phyloP scores from a whole-genome alignment of 352 stramenopile species.

The Pythium myriotylum region DNA sequence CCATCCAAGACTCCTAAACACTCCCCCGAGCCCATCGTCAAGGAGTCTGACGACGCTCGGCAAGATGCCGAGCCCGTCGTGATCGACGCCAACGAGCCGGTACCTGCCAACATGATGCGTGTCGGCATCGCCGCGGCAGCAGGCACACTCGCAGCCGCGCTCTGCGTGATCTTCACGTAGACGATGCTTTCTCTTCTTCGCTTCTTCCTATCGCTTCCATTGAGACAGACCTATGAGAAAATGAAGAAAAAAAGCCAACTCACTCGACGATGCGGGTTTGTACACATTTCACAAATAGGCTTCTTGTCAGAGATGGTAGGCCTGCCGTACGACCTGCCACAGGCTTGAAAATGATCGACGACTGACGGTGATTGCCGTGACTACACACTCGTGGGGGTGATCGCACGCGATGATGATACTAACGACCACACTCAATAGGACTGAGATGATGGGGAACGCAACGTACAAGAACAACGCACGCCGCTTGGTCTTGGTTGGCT shows the following conservation, averaged over 20 bases:
- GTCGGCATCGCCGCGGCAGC: slow-evolving; percentile 60
- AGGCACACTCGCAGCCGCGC: slow-evolving; percentile 54
- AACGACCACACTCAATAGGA: slow-evolving; percentile 59
- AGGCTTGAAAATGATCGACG: slow-evolving; percentile 33
- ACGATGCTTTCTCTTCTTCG: slow-evolving; percentile 10
- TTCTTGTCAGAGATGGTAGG: slow-evolving; percentile 45
- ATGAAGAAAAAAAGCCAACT: slow-evolving; percentile 20
- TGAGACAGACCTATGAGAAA: slow-evolving; percentile 16
- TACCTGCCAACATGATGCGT: slow-evolving; percentile 41
- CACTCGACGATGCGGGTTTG: neutral
- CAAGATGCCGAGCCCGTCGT: neutral
- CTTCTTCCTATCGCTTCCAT: slow-evolving; percentile 14
- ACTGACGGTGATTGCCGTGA: slow-evolving; percentile 37
- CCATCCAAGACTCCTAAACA: slow-evolving; percentile 6
- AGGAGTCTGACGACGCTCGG: neutral
- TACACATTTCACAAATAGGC: neutral
- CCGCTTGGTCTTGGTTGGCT: slow-evolving; percentile 33
- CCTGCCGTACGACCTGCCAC: slow-evolving; percentile 44
- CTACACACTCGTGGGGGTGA: slow-evolving; percentile 56
- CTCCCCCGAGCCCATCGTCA: neutral
- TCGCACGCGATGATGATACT: slow-evolving; percentile 79
- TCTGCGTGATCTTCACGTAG: slow-evolving; percentile 69
- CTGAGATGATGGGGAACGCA: slow-evolving; percentile 62
- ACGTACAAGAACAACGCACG: slow-evolving; percentile 52
- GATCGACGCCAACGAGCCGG: slow-evolving; percentile 34